Conservation (phyloP, 768 basidiomycete genomes). For the Auricularia sp. region DNA sequence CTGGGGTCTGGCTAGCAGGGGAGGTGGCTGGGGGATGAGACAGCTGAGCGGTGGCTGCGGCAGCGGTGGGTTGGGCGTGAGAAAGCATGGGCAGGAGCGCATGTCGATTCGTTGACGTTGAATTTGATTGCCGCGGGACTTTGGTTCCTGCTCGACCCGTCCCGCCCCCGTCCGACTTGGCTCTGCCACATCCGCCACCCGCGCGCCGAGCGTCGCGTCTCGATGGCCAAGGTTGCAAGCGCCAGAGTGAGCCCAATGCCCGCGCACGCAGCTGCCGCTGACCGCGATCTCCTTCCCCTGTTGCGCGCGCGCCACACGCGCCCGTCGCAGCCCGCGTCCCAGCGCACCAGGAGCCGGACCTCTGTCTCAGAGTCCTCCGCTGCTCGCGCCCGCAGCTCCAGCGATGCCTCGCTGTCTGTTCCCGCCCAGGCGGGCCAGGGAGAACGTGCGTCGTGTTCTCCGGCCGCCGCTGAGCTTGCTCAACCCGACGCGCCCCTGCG, state of each 20-base stretch:
- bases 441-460: background rate
- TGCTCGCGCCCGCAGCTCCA: background rate
- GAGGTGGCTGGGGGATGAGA: too few species aligned
- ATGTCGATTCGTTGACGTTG: background rate
- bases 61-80: too few species aligned
- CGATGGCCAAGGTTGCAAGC: background rate
- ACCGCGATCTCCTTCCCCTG: background rate
- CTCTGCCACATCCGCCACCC: background rate
- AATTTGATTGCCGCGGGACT: background rate
- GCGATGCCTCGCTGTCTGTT: background rate
- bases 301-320: background rate
- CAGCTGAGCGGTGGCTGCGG: too few species aligned
- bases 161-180: background rate
- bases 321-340: background rate
- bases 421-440: background rate
- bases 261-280: background rate
- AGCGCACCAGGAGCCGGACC: background rate
- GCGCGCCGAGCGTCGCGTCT: background rate
- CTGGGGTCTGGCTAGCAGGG: too few species aligned
- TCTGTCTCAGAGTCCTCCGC: background rate
- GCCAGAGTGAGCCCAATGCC: background rate
- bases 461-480: background rate
- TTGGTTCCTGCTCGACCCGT: background rate
- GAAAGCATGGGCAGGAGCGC: too few species aligned
- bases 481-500: background rate